A percentile compares a stretch with the other conserved stretches of the same genome.
Conservation (phyloP, 495 filamentous ascomycete species). For the Hypoxylon crocopeplum region DNA sequence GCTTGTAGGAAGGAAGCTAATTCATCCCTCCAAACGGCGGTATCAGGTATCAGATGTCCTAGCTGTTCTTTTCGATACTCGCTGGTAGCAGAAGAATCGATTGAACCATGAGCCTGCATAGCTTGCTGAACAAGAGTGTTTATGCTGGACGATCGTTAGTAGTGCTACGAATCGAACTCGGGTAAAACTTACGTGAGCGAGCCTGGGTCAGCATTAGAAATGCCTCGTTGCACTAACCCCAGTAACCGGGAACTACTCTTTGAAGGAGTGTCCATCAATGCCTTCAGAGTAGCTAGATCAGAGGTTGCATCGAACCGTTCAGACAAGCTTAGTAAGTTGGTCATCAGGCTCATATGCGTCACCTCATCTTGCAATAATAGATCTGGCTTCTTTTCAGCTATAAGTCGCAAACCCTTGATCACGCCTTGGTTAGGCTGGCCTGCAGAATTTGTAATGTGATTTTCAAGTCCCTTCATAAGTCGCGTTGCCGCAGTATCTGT, state of each 20-base stretch:
- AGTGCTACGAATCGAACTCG: background rate
- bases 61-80: conserved; percentile 3
- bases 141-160: conserved; percentile 41
- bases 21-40: conserved; percentile 49
- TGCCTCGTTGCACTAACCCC: conserved; percentile 49
- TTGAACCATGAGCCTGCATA: conserved; percentile 28
- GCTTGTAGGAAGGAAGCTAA: conserved; percentile 65
- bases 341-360: conserved; percentile 49
- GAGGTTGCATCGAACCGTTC: conserved; percentile 46
- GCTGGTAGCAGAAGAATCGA: conserved; percentile 31
- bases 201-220: conserved; percentile 45
- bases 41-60: conserved; percentile 48
- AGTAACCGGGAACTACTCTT: conserved; percentile 40
- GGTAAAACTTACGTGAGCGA: conserved; percentile 56
- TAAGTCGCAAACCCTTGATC: conserved; percentile 48
- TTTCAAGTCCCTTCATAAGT: conserved; percentile 40
- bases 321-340: conserved; percentile 52
- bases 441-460: conserved; percentile 19
- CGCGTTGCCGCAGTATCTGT: conserved; percentile 28
- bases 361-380: conserved; percentile 43
- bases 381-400: conserved; percentile 44
- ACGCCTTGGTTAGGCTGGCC: conserved; percentile 36
- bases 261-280: conserved; percentile 44
- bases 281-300: conserved; percentile 41
- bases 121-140: conserved; percentile 55